phyloP scores from a whole-genome alignment of 108 stramenopile species.

The Seminavis robusta region DNA sequence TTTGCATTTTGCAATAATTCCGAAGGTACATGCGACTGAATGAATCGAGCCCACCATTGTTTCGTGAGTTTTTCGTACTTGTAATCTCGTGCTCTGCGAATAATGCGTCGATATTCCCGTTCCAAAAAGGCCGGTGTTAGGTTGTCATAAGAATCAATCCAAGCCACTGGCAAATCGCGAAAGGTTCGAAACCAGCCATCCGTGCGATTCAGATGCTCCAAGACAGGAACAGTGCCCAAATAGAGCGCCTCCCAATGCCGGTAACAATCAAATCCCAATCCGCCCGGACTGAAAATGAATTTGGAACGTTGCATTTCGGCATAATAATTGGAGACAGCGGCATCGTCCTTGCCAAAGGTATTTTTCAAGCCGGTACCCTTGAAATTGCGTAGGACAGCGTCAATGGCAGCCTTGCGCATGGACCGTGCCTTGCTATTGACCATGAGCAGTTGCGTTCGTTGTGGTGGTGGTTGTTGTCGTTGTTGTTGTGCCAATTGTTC shows the following conservation, averaged over 20 bases:
- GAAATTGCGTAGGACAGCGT: conserved; percentile 44
- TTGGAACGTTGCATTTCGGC: conserved; percentile 25
- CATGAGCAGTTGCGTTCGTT: conserved; percentile 32
- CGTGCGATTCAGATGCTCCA: conserved; percentile 32
- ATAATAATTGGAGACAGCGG: conserved; percentile 1
- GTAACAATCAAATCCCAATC: conserved; percentile 54
- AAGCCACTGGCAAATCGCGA: conserved; percentile 45
- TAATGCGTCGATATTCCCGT: conserved; percentile 26
- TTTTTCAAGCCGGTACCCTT: conserved; percentile 7
- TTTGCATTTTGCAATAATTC: too few relatives aligned
- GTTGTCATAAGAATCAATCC: too few relatives aligned
- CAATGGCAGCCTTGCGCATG: conserved; percentile 13
- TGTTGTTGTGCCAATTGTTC: not conserved
- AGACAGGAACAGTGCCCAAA: conserved; percentile 40
- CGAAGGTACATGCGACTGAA: too few relatives aligned
- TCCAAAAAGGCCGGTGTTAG: conserved; percentile 47
- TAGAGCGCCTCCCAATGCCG: conserved; percentile 43
- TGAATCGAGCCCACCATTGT: conserved; percentile 43
- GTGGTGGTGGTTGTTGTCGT: not conserved
- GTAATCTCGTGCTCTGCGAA: conserved; percentile 16
- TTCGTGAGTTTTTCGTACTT: conserved; percentile 43
- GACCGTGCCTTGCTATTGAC: conserved; percentile 19
- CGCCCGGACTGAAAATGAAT: conserved; percentile 49
- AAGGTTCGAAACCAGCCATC: conserved; percentile 43
- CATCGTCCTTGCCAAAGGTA: conserved; percentile 24